Evolutionary conservation across 2,329 filamentous ascomycete genomes (phyloP), one percentile per base, ranked within the genome.

Genomic region (Pseudogymnoascus pannorum): DNA sequence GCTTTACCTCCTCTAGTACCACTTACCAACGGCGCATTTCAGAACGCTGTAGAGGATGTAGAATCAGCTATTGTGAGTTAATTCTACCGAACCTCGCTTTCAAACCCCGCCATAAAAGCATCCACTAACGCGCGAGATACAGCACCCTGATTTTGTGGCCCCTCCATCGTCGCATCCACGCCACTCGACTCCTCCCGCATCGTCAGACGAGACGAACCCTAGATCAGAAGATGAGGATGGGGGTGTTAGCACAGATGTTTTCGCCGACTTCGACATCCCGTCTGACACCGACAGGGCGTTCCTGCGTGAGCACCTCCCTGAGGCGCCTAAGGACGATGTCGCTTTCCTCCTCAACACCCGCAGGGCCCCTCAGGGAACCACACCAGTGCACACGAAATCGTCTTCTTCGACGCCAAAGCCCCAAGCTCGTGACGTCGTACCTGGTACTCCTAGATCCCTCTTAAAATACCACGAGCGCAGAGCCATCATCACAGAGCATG

Each of bases 1-100:
- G 48, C 48, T 54, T 9, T 54, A 54, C 48, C 48, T 7, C 9
- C 26, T 5, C 26, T 31, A 20, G 7, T 54, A 14, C 48, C 48
- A 54, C 48, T 54, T 12, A 54, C 48, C 48, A 54, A 54, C 48
- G 48, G 48, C 48, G 26, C 48, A 54, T 54, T 54, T 33, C 26
- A 54, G 16, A 54, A 11, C 11, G 7, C 48, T 18, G 16, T 54
- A 20, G 48, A 33, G n/a, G 48, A 20, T 54, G 9, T 11, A 4
- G 48, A 54, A 8, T 54, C 48, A 2, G 26, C 31, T 31, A 54
- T 31, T 54, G 48, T 54, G 9, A 31, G 48, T 54, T 31, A 54
- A 31, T 31, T 31, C 8, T 11, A 14, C n/a, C n/a, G 1, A 9
- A 20, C 4, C 16, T 2, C 48, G 8, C 18, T 54, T 18, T 2